Evolutionary conservation across 2,329 filamentous ascomycete genomes (phyloP), one percentile per base, ranked within the genome.

Genomic region (Neofusicoccum laricinum): DNA sequence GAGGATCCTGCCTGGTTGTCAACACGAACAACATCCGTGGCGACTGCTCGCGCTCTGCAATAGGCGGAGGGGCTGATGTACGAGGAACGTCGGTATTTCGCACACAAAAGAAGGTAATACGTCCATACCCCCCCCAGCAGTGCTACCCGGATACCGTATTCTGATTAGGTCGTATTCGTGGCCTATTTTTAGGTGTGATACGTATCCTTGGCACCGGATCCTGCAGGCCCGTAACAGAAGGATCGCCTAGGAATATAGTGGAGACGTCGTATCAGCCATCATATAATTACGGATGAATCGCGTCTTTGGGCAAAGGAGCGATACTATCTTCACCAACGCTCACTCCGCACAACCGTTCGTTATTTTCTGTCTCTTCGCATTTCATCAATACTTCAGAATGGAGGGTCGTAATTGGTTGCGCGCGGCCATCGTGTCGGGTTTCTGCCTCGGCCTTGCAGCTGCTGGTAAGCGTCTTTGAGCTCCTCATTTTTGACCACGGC

Each of bases 231-330:
- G n/a, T n/a, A n/a, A n/a, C n/a, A n/a, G n/a, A n/a, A n/a, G n/a
- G n/a, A n/a, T n/a, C n/a, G n/a, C n/a, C n/a, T n/a, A n/a, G n/a
- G n/a, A n/a, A n/a, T 57, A 57, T 10, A 41, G 51, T 57, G 51
- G 51, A 57, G 51, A 30, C 51, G 51, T 57, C 34, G 38, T 57
- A 43, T 57, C 51, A 43, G 14, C n/a, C 19, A 43, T 57, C 43
- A 57, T 57, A 57, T 43, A 17, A 32, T 43, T 57, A 57, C 38
- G 51, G 51, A 57, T 17, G 15, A 30, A 30, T 43, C 51, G 36
- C 21, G 15, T 32, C 51, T 17, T 2, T 5, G 15, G 41, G 12
- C 12, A 38, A 25, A 55, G 19, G 36, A 57, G 19, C 17, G 19
- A 32, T 57, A 43, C 30, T 32, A 32, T 32, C 51, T 41, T 57